Base-by-base conservation (phyloP, 495 filamentous ascomycete genomes). In the Melanomma pulvis-pyrius region DNA sequence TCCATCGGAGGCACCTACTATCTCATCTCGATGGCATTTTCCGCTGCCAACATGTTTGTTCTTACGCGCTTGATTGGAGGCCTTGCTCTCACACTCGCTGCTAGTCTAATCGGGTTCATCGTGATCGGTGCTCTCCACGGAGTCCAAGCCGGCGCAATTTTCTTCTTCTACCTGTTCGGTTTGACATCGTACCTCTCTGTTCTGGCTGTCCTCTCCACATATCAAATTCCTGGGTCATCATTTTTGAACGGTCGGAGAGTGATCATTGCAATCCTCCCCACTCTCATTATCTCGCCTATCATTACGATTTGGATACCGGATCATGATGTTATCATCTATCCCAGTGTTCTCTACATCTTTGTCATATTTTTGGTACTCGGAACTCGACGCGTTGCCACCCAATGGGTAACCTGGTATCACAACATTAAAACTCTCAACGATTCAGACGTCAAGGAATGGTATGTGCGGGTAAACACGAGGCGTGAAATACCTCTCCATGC, bases 11-110 rank as follows among this genome's bases (percentile, higher is more conserved):
- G 84, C 0, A 82, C 79, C 1, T 87, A 87, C 74, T 87, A 87
- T 67, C 79, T 87, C 21, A 78, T 83, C 34, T 82, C 81, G 5
- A 85, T 83, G 79, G 84, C 83, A 0, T 87, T 87, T 68, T 79
- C 83, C 9, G 84, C 84, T 8, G 82, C 83, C 41, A 87, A 86
- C 53, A 82, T 86, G 78, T 86, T 86, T 60, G 79, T 87, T 15
- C 73, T 87, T 1, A 84, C 82, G 25, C 78, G 85, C 26, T 73
- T 87, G 17, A 79, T 84, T 68, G 84, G 82, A n/a, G 85, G 84
- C 51, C 74, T 87, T 55, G 82, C 83, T 6, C 80, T 87, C 59
- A 81, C 80, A 8, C 54, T 84, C 17, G 79, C 78, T 5, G 74
- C 71, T 52, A 82, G 81, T 8, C 71, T 84, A 22, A 67, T 83